phyloP scores from a whole-genome alignment of 2,329 filamentous ascomycete genomes.

The Rhynchosporium graminicola region DNA sequence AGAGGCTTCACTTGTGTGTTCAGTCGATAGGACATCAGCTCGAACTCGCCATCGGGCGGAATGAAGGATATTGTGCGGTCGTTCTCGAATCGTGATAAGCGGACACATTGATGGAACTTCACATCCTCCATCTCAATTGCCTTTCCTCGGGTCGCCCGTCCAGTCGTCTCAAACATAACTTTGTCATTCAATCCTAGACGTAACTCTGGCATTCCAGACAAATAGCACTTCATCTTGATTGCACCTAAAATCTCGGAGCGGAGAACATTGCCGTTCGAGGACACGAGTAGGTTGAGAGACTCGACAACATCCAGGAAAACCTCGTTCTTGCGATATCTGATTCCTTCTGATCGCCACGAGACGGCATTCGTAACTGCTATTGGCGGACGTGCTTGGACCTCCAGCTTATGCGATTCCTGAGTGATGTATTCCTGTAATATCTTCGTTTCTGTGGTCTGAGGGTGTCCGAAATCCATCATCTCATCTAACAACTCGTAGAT shows the following conservation, averaged over 20 bases:
- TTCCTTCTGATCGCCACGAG: constrained; percentile 96
- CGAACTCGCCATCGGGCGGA: constrained; percentile 96
- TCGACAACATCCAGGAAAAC: constrained; percentile 98
- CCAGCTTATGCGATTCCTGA: constrained; percentile 97
- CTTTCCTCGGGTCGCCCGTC: constrained; percentile 89
- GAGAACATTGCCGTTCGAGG: constrained; percentile 89
- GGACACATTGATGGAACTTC: constrained; percentile 98
- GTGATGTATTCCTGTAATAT: constrained; percentile 99
- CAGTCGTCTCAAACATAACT: constrained; percentile 99
- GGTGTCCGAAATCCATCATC: constrained; percentile 99
- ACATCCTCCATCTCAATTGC: constrained; percentile 99
- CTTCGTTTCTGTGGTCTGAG: constrained; percentile 97
- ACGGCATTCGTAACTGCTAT: constrained; percentile 99
- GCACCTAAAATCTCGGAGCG: constrained; percentile 95
- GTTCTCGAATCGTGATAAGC: constrained; percentile 94
- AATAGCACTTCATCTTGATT: constrained; percentile 99
- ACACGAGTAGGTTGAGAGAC: constrained; percentile 92
- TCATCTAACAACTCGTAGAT: constrained; percentile 98
- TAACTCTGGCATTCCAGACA: constrained; percentile 96
- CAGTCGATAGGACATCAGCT: constrained; percentile 97
- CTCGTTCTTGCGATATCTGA: constrained; percentile 98
- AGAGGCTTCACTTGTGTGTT: constrained; percentile 98
- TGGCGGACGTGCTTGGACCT: constrained; percentile 91
- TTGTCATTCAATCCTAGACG: constrained; percentile 96
- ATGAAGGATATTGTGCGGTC: constrained; percentile 99